Evolutionary conservation across 208 protist genomes (phyloP).

Genomic region (Wallacemonas sp.): DNA sequence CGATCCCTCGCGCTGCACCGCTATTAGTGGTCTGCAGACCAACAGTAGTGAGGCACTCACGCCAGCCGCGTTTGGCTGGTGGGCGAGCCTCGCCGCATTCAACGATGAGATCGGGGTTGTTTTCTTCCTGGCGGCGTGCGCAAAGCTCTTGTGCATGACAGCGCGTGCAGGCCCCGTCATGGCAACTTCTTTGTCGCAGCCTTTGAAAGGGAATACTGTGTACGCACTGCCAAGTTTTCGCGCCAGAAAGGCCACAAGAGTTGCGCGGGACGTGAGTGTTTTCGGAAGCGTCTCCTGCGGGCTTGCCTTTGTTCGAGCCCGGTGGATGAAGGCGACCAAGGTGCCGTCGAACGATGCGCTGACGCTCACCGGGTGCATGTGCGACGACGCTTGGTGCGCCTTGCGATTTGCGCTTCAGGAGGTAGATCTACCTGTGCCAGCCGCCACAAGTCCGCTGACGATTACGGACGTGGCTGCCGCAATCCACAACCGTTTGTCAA

Average conservation of each 20-base stretch:
- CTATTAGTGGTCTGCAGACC: not conserved
- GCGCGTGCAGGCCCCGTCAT: not conserved
- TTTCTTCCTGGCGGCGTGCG: not conserved
- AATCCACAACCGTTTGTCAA: too few species aligned
- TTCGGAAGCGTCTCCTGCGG: slow-evolving; percentile 13
- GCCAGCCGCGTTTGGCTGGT: slow-evolving; percentile 26
- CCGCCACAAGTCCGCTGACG: not conserved
- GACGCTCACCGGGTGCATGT: not conserved
- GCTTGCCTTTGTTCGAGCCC: slow-evolving; percentile 16
- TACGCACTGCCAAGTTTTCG: slow-evolving; percentile 3
- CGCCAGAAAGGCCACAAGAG: not conserved
- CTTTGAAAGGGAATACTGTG: not conserved
- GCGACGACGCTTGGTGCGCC: not conserved
- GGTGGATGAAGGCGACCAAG: slow-evolving; percentile 8
- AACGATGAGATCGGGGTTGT: slow-evolving; percentile 19
- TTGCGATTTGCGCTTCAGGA: not conserved
- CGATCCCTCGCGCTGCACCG: not conserved
- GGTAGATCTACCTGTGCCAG: not conserved
- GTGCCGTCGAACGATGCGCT: slow-evolving; percentile 19
- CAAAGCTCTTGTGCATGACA: not conserved
- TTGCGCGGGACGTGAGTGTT: not conserved
- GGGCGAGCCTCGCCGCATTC: slow-evolving; percentile 31
- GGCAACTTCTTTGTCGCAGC: not conserved
- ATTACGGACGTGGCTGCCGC: not conserved
- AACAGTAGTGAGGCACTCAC: not conserved